Percentiles rank a stretch among this genome's conserved stretches.
Conservation (phyloP, 129 eudicot genomes). For the Erigeron canadensis region DNA sequence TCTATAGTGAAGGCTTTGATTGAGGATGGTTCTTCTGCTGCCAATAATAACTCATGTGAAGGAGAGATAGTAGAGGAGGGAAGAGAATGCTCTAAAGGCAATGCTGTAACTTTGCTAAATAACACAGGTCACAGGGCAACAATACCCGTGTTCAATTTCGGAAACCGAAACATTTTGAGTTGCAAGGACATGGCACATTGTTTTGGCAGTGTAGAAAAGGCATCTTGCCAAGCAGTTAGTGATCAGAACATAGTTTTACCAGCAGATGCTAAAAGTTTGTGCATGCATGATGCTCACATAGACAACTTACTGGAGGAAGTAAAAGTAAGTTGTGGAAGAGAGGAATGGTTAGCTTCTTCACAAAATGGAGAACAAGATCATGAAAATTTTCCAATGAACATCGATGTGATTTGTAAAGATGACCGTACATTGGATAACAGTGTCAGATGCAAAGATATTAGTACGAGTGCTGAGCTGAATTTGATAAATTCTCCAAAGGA, state of each 20-base stretch:
- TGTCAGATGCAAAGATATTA: conserved; percentile 10
- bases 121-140: conserved; percentile 10
- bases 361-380: conserved; percentile 13
- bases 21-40: conserved; percentile 21
- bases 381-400: conserved; percentile 18
- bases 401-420: conserved; percentile 28
- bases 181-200: conserved; percentile 25
- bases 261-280: conserved; percentile 20
- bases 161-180: conserved; percentile 8
- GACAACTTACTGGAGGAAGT: conserved; percentile 25
- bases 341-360: conserved; percentile 30
- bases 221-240: conserved; percentile 30
- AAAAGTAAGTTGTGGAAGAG: conserved; percentile 23
- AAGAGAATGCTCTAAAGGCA: conserved; percentile 15
- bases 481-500: conserved; percentile 23
- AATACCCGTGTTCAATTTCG: conserved; percentile 10
- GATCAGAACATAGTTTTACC: conserved; percentile 25
- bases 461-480: conserved; percentile 21
- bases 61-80: conserved; percentile 13
- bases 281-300: conserved; percentile 29
- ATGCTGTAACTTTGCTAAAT: conserved; percentile 17
- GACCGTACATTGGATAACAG: conserved; percentile 11
- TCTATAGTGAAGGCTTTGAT: conserved; percentile 35
- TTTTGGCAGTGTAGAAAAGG: conserved; percentile 6
- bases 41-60: conserved; percentile 15